Evolutionary conservation across 306 rosid genomes (phyloP).

Genomic region (Citrullus mucosospermus): DNA sequence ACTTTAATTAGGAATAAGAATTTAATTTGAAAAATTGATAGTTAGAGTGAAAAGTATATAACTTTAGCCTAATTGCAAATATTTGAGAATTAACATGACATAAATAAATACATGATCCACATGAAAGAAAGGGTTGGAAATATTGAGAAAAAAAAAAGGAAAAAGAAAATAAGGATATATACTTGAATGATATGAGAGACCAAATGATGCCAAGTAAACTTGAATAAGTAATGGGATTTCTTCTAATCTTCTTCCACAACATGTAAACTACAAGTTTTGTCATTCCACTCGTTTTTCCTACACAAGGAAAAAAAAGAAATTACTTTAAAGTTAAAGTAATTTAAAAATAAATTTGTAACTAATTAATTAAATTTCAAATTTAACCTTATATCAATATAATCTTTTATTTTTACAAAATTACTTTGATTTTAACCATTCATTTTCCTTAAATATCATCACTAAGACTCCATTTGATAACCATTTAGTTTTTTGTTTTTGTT

Average conservation of each 20-base stretch:
- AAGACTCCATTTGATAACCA: no score
- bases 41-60: neutral
- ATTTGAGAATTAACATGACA: neutral
- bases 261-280: constrained; percentile 57
- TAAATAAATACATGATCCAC: neutral
- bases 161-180: neutral
- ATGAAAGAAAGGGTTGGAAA: neutral
- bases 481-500: no score
- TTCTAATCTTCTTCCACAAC: constrained; percentile 71
- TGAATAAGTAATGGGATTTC: constrained; percentile 70
- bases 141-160: no score
- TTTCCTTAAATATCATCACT: no score
- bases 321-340: no score
- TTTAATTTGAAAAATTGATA: no score
- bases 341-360: no score
- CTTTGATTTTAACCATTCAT: no score
- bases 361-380: no score
- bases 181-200: constrained; percentile 74
- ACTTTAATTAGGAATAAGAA: no score
- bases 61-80: neutral
- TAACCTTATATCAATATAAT: no score
- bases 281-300: neutral
- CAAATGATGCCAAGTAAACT: constrained; percentile 59
- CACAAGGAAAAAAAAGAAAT: neutral
- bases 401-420: no score